These are phyloP conservation scores for Camillea tinctor DNA, from an alignment of 2,329 filamentous ascomycete species.

Conservation along the genomic window DNA sequence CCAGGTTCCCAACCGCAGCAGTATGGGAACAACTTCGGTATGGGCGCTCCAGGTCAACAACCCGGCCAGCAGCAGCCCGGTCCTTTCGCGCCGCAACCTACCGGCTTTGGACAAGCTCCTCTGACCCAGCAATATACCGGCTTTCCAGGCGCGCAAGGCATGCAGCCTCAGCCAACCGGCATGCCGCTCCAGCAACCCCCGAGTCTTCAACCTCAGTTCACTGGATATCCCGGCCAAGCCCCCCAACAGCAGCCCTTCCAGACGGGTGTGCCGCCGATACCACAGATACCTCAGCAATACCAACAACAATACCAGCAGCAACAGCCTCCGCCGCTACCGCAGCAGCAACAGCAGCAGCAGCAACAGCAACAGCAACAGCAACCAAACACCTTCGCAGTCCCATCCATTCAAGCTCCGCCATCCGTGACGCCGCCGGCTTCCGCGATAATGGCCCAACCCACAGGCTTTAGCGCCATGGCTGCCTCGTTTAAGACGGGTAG, in stretches of 20 bases:
- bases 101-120: conserved; percentile 56
- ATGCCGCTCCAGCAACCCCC: conserved; percentile 45
- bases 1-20: conserved; percentile 63
- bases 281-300: conserved; percentile 58
- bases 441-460: conserved; percentile 64
- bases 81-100: conserved; percentile 58
- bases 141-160: conserved; percentile 54
- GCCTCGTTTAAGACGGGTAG: conserved; percentile 61
- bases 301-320: conserved; percentile 60
- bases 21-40: conserved; percentile 51
- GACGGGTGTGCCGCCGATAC: conserved; percentile 59
- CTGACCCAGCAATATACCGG: conserved; percentile 61
- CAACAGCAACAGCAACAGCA: conserved; percentile 42
- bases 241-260: conserved; percentile 61
- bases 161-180: conserved; percentile 35
- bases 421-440: conserved; percentile 52
- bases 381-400: conserved; percentile 44
- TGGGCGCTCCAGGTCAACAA: conserved; percentile 43
- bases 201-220: conserved; percentile 47
- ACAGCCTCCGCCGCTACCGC: conserved; percentile 49
- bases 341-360: conserved; percentile 45
- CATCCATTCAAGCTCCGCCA: conserved; percentile 49
- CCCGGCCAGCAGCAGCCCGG: conserved; percentile 53
- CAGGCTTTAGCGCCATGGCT: conserved; percentile 65
- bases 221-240: conserved; percentile 40